Conservation (phyloP, 805 yeast genomes). For the Candida quercuum region DNA sequence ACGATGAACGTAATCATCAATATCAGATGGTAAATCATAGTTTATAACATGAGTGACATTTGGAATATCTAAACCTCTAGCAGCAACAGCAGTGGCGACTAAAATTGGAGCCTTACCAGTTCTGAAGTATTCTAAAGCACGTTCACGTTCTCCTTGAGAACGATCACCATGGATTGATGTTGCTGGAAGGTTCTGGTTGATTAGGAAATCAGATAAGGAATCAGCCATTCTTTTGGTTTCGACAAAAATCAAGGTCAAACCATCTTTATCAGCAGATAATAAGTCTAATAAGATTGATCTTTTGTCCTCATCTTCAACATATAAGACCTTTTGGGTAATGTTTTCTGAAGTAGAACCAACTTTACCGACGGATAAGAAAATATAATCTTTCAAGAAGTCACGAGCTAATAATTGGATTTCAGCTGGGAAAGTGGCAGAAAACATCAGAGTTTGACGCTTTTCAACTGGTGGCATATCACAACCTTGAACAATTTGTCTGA, state of each 20-base stretch:
- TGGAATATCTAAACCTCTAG: conserved; percentile 99
- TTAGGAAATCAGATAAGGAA: conserved; percentile 84
- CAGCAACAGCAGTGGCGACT: conserved; percentile 99
- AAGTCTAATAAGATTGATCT: conserved; percentile 86
- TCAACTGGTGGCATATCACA: conserved; percentile 95
- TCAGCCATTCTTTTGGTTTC: conserved; percentile 99
- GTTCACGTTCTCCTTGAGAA: conserved; percentile 95
- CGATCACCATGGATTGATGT: conserved; percentile 99
- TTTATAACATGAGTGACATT: conserved; percentile 97
- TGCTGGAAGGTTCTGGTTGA: conserved; percentile 88
- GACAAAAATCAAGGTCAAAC: conserved; percentile 90
- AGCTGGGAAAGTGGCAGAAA: conserved; percentile 98
- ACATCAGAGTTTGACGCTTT: conserved; percentile 95
- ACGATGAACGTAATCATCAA: conserved; percentile 98
- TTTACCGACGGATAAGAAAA: conserved; percentile 96
- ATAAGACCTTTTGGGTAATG: conserved; percentile 88
- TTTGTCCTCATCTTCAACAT: conserved; percentile 92
- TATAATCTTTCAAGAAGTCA: conserved; percentile 93
- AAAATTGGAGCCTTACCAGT: conserved; percentile 86
- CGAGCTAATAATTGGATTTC: conserved; percentile 96
- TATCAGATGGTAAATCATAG: conserved; percentile 94
- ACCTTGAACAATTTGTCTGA: conserved; percentile 94
- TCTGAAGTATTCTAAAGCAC: conserved; percentile 92
- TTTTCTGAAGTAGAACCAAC: conserved; percentile 99
- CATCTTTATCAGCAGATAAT: conserved; percentile 71